These are phyloP conservation scores for Fusarium albosuccineum DNA, from an alignment of 2,329 filamentous ascomycete species.

Conservation along the genomic window DNA sequence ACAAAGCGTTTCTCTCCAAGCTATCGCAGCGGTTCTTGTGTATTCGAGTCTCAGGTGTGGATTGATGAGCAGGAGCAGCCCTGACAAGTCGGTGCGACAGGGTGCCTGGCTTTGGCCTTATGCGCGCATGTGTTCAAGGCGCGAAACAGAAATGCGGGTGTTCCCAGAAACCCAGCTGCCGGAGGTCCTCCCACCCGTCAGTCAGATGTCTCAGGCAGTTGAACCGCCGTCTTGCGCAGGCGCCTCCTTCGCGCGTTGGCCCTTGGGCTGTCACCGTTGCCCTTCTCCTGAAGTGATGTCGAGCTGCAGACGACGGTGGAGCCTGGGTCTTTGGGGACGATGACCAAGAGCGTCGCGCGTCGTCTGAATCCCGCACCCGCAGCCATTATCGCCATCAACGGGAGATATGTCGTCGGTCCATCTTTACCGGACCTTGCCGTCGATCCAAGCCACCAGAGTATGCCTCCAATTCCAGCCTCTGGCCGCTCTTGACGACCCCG, in stretches of 20 bases:
- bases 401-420: constrained; percentile 36
- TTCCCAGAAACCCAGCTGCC: constrained; percentile 21
- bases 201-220: constrained; percentile 15
- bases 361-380: constrained; percentile 10
- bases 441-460: constrained; percentile 36
- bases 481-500: constrained; percentile 24
- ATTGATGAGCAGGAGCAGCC: background rate
- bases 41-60: background rate
- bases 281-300: constrained; percentile 1
- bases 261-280: background rate
- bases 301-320: constrained; percentile 11
- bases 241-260: constrained; percentile 3
- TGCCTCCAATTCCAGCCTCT: constrained; percentile 26
- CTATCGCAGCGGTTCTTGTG: background rate
- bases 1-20: background rate
- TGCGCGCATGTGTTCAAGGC: constrained; percentile 18
- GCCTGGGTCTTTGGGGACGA: background rate
- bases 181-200: constrained; percentile 13
- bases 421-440: constrained; percentile 43
- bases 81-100: constrained; percentile 26
- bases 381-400: constrained; percentile 14
- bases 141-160: constrained; percentile 10
- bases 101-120: constrained; percentile 25
- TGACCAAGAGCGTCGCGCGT: constrained; percentile 13
- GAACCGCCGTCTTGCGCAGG: constrained; percentile 4